Conservation (phyloP, 805 yeast species). For the Candida verbasci region DNA sequence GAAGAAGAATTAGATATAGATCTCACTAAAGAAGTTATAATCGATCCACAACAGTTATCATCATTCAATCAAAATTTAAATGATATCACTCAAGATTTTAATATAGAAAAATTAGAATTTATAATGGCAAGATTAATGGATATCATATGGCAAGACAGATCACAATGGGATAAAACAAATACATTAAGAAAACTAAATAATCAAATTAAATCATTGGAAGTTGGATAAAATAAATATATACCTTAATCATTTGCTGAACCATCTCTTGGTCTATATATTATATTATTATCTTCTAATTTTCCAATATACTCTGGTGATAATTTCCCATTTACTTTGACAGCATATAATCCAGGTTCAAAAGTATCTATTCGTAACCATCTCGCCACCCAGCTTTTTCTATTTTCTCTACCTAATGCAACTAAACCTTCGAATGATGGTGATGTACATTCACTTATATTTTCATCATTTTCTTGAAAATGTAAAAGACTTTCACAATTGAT, state of each 20-base stretch:
- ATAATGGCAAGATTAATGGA: conserved; percentile 66
- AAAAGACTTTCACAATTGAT: conserved; percentile 93
- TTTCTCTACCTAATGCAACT: conserved; percentile 83
- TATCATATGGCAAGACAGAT: conserved; percentile 64
- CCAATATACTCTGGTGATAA: conserved; percentile 81
- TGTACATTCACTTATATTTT: conserved; percentile 84
- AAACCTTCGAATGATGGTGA: conserved; percentile 95
- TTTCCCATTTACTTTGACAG: conserved; percentile 89
- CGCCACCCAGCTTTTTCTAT: conserved; percentile 87
- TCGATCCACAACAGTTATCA: conserved; percentile 14
- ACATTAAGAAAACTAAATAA: conserved; percentile 30
- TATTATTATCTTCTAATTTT: conserved; percentile 68
- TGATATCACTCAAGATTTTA: conserved; percentile 28
- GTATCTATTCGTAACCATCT: conserved; percentile 91
- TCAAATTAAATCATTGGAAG: conserved; percentile 6
- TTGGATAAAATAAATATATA: background rate
- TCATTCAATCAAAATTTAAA: conserved; percentile 24
- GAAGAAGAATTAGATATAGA: conserved; percentile 41
- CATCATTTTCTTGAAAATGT: conserved; percentile 73
- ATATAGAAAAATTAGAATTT: conserved; percentile 34
- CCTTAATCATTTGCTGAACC: conserved; percentile 69
- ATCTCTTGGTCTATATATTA: conserved; percentile 89
- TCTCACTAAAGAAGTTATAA: conserved; percentile 35
- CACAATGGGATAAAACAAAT: conserved; percentile 39
- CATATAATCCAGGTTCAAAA: conserved; percentile 85